These are phyloP conservation scores for Scytalidium lignicola DNA, from an alignment of 2,329 filamentous ascomycete species.

Conservation along the genomic window DNA sequence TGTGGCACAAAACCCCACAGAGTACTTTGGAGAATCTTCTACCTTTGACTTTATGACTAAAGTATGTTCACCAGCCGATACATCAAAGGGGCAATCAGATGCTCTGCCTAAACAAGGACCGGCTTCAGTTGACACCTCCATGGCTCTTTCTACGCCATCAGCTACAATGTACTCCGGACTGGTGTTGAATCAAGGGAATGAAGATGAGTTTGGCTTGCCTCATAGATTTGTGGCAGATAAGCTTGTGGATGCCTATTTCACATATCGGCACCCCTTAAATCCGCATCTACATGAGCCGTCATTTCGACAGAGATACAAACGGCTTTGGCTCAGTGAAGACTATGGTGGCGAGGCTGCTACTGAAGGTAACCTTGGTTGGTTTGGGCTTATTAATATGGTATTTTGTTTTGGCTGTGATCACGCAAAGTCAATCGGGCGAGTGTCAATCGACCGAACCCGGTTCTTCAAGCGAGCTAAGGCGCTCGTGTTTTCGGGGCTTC, in stretches of 20 bases:
- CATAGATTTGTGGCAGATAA: background rate
- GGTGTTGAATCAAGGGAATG: background rate
- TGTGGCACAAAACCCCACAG: background rate
- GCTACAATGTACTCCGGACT: background rate
- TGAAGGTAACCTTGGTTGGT: background rate
- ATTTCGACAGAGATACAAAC: background rate
- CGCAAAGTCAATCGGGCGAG: background rate
- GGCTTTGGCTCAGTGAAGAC: background rate
- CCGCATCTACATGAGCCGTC: background rate
- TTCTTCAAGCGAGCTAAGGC: constrained; percentile 98
- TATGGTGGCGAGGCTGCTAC: background rate
- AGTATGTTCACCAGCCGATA: background rate
- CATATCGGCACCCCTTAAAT: background rate
- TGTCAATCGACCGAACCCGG: constrained; percentile 80
- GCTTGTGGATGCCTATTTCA: background rate
- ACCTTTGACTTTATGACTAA: background rate
- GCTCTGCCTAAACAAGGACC: background rate
- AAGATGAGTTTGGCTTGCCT: background rate
- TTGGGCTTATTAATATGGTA: background rate
- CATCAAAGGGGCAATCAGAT: background rate
- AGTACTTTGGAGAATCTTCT: background rate
- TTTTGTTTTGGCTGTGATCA: background rate
- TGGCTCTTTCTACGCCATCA: background rate
- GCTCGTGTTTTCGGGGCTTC: constrained; percentile 86
- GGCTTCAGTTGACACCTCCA: background rate